Evolutionary conservation across 352 stramenopile species (phyloP), one percentile per base, ranked within the genome.

Genomic region (Phytopythium boreale): DNA sequence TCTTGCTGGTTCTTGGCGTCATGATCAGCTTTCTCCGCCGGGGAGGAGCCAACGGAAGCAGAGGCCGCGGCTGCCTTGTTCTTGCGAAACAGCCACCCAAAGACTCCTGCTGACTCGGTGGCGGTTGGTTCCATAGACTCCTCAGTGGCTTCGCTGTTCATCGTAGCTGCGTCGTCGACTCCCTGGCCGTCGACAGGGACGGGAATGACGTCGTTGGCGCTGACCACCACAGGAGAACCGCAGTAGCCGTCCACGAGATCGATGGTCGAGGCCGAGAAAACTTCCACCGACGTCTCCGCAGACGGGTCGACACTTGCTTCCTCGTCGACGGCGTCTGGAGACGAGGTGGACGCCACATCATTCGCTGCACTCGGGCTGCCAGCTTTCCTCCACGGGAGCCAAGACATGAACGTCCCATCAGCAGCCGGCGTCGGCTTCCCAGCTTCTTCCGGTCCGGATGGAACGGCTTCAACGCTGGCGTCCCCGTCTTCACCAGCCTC

Each of bases 321-420:
- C 3, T 31, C 11, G 0, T 51, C n/a, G 4, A 3, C 10, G 37
- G 37, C 39, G 11, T 51, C 41, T 3, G 14, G 4, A 24, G 22
- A 15, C 26, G 37, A 17, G 5, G 24, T 15, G 34, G 20, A 8
- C 5, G 22, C 15, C 4, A 8, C 36, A 24, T 29, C 34, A 17
- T 11, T 22, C 11, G 41, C 22, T 61, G 56, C 4, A n/a, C 7
- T 19, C 4, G 37, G 8, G 22, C 12, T 26, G 14, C 37, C 37
- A 22, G 56, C 22, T 17, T 52, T 61, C 26, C 24, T 49, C 56
- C 56, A 61, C 24, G 56, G 56, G 10, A 61, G 12, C 56, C 56
- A 61, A 2, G 56, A 61, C 56, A 46, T 61, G n/a, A 49, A 61
- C 56, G 51, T 26, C 15, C 51, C 51, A 2, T 29, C 24, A 34